Evolutionary conservation across 805 yeast species (phyloP), one percentile per base, ranked within the genome.

Genomic region (Saccharomyces kudriavzevii): DNA sequence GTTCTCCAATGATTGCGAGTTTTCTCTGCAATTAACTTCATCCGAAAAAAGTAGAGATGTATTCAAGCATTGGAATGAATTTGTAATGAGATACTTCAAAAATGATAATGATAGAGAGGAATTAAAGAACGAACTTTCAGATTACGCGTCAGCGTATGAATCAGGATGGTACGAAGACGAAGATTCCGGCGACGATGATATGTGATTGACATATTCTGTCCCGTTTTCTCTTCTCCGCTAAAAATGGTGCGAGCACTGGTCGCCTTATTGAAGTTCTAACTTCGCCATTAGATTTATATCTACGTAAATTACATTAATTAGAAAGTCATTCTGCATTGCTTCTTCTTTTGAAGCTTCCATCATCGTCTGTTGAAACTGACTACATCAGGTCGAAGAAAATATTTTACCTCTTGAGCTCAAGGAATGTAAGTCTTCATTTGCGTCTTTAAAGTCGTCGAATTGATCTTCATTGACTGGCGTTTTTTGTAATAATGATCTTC

Each of bases 51-150:
- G 60, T 40, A 61, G 72, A 54, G 62, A 61, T 47, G 62, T 66
- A 13, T 64, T 61, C 52, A 64, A 59, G 47, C 55, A 63, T 14
- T 68, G 69, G 74, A 63, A 60, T 30, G 60, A 62, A 5, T 59
- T 69, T 49, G 69, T 73, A 0, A 61, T 69, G 2, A 70, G 55
- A 47, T 56, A 58, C 29, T 60, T 73, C 14, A 59, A 65, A 47
- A 68, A 65, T 13, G 85, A 81, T 55, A 54, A 58, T 8, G 85
- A 81, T 40, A 70, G 81, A 55, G 81, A 77, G 45, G 84, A 80
- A 45, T 61, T 81, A 49, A 71, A 77, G 11, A 83, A 83, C 46
- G 74, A 74, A 24, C 57, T 83, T 9, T 77, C 74, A 2, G 64
- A 67, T 2, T 51, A 79, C 45, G 74, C 77, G 0, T 66, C 70